These are phyloP conservation scores for Glaciozyma antarctica DNA, from an alignment of 768 basidiomycete genomes.

Conservation along the genomic window DNA sequence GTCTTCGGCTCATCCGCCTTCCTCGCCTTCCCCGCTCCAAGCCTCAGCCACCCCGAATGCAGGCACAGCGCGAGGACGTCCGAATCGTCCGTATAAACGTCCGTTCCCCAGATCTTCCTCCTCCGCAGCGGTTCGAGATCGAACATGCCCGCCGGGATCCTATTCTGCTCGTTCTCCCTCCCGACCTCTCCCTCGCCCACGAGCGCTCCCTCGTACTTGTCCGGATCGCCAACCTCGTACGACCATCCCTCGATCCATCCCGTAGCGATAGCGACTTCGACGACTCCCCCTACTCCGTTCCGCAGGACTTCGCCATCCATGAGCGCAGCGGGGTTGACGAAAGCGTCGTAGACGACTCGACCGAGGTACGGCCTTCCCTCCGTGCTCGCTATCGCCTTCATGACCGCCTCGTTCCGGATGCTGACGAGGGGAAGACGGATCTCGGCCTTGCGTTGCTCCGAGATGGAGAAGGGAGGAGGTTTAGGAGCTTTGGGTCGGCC, in stretches of 20 bases:
- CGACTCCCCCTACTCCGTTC: slow-evolving; percentile 22
- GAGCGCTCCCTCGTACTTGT: slow-evolving; percentile 4
- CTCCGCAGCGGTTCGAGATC: slow-evolving; percentile 31
- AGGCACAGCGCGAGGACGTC: slow-evolving; percentile 40
- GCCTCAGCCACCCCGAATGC: slow-evolving; percentile 42
- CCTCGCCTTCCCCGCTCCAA: slow-evolving; percentile 17
- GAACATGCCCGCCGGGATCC: slow-evolving; percentile 25
- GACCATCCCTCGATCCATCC: slow-evolving; percentile 18
- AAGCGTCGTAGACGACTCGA: slow-evolving; percentile 29
- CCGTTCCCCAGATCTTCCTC: slow-evolving; percentile 43
- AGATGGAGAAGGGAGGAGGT: slow-evolving; percentile 21
- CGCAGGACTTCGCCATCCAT: slow-evolving; percentile 29
- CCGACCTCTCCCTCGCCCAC: neutral
- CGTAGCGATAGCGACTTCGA: slow-evolving; percentile 28
- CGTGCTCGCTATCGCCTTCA: neutral
- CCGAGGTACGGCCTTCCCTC: slow-evolving; percentile 23
- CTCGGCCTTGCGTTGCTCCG: slow-evolving; percentile 10
- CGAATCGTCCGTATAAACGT: slow-evolving; percentile 46
- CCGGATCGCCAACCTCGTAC: neutral
- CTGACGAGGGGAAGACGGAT: slow-evolving; percentile 17
- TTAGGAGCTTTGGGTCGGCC: neutral
- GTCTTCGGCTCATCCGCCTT: slow-evolving; percentile 18
- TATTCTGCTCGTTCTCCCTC: neutral
- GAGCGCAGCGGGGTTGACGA: slow-evolving; percentile 22
- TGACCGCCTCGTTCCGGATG: slow-evolving; percentile 15